A percentile compares a stretch with the other conserved stretches of the same genome.
These are phyloP conservation scores for Emmonsia crescens DNA, from an alignment of 2,329 filamentous ascomycete species.

Conservation along the genomic window DNA sequence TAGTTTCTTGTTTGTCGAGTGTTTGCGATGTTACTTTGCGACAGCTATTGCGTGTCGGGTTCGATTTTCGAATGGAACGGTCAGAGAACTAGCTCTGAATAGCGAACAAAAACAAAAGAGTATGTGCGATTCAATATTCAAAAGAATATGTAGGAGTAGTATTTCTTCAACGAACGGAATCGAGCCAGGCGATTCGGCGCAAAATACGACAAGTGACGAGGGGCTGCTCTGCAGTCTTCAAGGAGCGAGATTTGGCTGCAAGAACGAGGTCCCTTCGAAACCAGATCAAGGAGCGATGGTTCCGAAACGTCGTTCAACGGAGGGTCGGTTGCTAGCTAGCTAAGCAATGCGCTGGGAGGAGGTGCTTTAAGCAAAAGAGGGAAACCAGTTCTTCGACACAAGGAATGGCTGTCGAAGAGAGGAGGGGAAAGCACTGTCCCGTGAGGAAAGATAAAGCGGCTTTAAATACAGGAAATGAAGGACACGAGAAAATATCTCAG, in stretches of 20 bases:
- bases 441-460: too few relatives aligned
- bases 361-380: background rate
- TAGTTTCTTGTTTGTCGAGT: background rate
- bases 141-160: background rate
- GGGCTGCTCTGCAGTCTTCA: background rate
- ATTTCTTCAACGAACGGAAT: constrained; percentile 7
- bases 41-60: background rate
- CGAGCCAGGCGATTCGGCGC: constrained; percentile 7
- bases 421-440: too few relatives aligned
- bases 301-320: background rate
- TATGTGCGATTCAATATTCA: background rate
- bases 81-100: constrained; percentile 3
- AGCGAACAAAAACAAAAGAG: background rate
- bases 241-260: background rate
- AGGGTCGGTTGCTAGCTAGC: background rate
- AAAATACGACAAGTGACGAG: background rate
- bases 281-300: background rate
- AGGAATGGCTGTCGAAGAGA: background rate
- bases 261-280: background rate
- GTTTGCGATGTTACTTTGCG: background rate
- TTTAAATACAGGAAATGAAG: too few relatives aligned
- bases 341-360: background rate
- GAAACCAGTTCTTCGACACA: background rate
- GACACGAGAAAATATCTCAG: too few relatives aligned
- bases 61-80: background rate